These are phyloP conservation scores for Cyanodermella asteris DNA, from an alignment of 2,329 filamentous ascomycete genomes.

Conservation along the genomic window DNA sequence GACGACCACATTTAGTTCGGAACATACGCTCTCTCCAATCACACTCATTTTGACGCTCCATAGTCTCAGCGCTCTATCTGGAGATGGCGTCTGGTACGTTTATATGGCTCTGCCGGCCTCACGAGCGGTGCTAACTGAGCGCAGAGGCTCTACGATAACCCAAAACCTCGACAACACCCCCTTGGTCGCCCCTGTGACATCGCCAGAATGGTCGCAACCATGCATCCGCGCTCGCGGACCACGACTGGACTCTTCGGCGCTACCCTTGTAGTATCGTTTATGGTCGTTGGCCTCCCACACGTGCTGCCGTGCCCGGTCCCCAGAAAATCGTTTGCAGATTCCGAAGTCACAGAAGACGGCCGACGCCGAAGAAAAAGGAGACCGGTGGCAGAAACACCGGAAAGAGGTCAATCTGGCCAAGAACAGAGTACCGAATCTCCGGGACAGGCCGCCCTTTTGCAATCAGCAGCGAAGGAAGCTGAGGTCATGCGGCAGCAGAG, in stretches of 20 bases:
- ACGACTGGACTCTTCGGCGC: slow-evolving; percentile 88
- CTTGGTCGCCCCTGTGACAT: slow-evolving; percentile 5
- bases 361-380: slow-evolving; percentile 18
- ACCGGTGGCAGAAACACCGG: slow-evolving; percentile 15
- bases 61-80: too few relatives aligned
- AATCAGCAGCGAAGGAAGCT: slow-evolving; percentile 18
- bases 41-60: too few relatives aligned
- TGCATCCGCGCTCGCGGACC: slow-evolving; percentile 82
- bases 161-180: slow-evolving; percentile 5
- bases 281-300: slow-evolving; percentile 81
- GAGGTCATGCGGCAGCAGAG: slow-evolving; percentile 21
- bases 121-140: too few relatives aligned
- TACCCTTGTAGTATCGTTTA: slow-evolving; percentile 73
- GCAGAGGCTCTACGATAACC: slow-evolving; percentile 2
- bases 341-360: slow-evolving; percentile 22
- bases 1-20: too few relatives aligned
- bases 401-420: slow-evolving; percentile 20
- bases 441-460: slow-evolving; percentile 20
- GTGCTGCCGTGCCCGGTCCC: slow-evolving; percentile 77
- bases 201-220: slow-evolving; percentile 49
- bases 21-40: too few relatives aligned
- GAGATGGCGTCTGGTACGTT: too few relatives aligned
- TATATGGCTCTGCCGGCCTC: too few relatives aligned
- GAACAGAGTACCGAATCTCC: slow-evolving; percentile 8
- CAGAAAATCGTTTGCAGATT: slow-evolving; percentile 52